phyloP scores from a whole-genome alignment of 2,329 filamentous ascomycete species.

The Diaporthe longicolla region DNA sequence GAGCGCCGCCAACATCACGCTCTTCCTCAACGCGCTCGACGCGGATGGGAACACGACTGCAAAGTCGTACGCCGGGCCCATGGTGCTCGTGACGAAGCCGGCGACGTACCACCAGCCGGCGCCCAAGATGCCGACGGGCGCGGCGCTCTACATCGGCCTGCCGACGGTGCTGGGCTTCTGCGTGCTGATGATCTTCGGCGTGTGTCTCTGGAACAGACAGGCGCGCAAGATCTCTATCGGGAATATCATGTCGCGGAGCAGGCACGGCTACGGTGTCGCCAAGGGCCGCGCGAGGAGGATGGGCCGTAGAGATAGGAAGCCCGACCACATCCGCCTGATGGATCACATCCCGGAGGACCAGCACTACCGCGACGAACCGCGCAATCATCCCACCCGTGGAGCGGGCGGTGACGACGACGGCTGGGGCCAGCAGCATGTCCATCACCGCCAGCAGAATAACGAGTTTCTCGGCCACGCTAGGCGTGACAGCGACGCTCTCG shows the following conservation, averaged over 20 bases:
- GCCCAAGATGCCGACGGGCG: constrained; percentile 52
- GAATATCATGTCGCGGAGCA: constrained; percentile 63
- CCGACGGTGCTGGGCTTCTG: constrained; percentile 65
- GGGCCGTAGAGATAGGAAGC: constrained; percentile 53
- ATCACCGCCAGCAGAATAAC: constrained; percentile 50
- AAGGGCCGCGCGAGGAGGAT: constrained; percentile 53
- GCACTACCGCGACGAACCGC: constrained; percentile 44
- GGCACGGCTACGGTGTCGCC: constrained; percentile 60
- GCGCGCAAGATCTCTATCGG: constrained; percentile 65
- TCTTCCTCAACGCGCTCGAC: constrained; percentile 59
- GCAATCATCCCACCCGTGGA: not conserved
- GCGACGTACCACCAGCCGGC: constrained; percentile 51
- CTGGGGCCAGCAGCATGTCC: constrained; percentile 45
- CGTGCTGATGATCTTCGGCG: constrained; percentile 64
- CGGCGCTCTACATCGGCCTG: constrained; percentile 66
- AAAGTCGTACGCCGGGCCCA: constrained; percentile 52
- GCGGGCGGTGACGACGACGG: not conserved
- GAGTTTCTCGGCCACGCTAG: constrained; percentile 46
- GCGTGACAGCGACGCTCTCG: constrained; percentile 64
- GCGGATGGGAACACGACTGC: constrained; percentile 47
- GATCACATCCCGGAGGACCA: constrained; percentile 50
- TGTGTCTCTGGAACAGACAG: constrained; percentile 70
- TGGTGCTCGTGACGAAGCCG: constrained; percentile 57
- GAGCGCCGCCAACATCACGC: constrained; percentile 62
- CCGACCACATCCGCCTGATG: constrained; percentile 60